Conservation (phyloP, 2,329 filamentous ascomycete genomes). For the Incumbomyces delicatus region DNA sequence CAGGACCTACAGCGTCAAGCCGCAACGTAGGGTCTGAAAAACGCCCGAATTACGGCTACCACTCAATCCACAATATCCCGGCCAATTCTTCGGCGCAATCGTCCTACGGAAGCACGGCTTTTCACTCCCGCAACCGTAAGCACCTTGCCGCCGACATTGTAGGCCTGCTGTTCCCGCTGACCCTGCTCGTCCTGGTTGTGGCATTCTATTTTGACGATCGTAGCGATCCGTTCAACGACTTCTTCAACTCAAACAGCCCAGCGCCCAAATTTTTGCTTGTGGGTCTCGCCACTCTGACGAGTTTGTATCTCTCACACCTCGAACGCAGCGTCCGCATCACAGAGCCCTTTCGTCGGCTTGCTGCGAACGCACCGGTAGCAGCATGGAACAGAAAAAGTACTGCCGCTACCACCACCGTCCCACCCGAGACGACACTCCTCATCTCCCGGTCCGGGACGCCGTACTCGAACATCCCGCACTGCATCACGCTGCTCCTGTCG, state of each 20-base stretch:
- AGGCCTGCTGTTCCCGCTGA: constrained; percentile 7
- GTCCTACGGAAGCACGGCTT: neutral
- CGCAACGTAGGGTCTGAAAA: neutral
- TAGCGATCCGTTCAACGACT: constrained; percentile 10
- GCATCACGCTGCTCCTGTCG: neutral
- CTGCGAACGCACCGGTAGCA: neutral
- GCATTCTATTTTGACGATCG: constrained; percentile 10
- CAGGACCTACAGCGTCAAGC: neutral
- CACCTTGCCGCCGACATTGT: constrained; percentile 5
- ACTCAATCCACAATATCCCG: neutral
- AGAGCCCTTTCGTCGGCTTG: constrained; percentile 12
- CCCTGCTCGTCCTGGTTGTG: constrained; percentile 10
- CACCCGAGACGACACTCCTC: constrained; percentile 1
- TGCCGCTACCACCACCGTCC: neutral
- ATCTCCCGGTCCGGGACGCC: constrained; percentile 7
- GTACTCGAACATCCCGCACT: neutral
- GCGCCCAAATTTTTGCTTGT: constrained; percentile 8
- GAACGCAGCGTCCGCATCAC: constrained; percentile 13
- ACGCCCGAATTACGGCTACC: neutral
- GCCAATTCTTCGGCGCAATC: neutral
- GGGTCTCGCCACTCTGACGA: constrained; percentile 7
- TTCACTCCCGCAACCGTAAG: neutral
- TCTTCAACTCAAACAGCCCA: constrained; percentile 10
- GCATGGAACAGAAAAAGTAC: neutral
- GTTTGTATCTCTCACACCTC: constrained; percentile 8